Evolutionary conservation across 495 filamentous ascomycete genomes (phyloP).

Genomic region (Podospora pseudoanserina): DNA sequence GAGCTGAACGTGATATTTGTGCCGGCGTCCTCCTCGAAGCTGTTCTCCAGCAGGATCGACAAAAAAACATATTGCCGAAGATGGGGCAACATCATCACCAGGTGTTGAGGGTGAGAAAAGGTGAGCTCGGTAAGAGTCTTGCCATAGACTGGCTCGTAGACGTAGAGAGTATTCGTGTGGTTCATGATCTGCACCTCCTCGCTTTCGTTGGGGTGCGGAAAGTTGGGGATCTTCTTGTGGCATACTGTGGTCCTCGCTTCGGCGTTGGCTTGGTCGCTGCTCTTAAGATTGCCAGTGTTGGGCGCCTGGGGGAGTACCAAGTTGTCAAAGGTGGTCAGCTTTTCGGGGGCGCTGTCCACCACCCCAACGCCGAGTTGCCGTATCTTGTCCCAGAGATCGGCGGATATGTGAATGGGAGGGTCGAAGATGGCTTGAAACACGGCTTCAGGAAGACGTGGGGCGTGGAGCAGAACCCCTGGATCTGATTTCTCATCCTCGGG

Average conservation of each 20-base stretch:
- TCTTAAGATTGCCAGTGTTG: constrained; percentile 24
- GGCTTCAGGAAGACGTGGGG: constrained; percentile 61
- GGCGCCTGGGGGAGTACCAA: constrained; percentile 56
- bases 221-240: constrained; percentile 31
- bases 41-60: constrained; percentile 58
- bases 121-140: constrained; percentile 66
- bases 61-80: constrained; percentile 74
- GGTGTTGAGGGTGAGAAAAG: constrained; percentile 82
- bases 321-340: constrained; percentile 60
- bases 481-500: constrained; percentile 36
- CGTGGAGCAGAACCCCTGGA: constrained; percentile 29
- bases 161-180: constrained; percentile 67
- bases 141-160: constrained; percentile 66
- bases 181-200: constrained; percentile 38
- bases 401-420: constrained; percentile 74
- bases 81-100: constrained; percentile 70
- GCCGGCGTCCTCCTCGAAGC: constrained; percentile 40
- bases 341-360: constrained; percentile 38
- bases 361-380: constrained; percentile 60
- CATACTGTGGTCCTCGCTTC: constrained; percentile 39
- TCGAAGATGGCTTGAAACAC: constrained; percentile 81
- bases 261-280: constrained; percentile 26
- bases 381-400: constrained; percentile 62
- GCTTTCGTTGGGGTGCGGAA: constrained; percentile 35
- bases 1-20: not conserved